Base-by-base conservation (phyloP, 106 monocot species). In the Narthecium ossifragum region DNA sequence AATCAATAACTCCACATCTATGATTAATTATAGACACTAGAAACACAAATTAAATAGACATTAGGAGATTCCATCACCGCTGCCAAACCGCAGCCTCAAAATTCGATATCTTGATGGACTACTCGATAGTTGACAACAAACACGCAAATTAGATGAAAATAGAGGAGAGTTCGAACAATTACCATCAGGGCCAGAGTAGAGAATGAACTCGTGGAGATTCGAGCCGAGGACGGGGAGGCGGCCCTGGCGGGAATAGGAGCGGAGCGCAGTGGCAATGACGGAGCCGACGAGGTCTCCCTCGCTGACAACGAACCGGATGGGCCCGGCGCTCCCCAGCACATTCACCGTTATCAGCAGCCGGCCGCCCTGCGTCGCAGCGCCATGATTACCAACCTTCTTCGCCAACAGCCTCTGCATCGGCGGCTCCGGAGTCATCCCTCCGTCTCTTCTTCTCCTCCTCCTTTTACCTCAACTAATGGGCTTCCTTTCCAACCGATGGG, bases 221-320 rank as follows among this genome's bases (percentile, higher is more conserved):
- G 81, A 63, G 34, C 92, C 88, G n/a, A 88, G 78, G 14, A 81
- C 64, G 13, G 87, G 84, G n/a, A 80, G 62, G 8, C 92, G 60
- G 12, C 88, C 84, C 65, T 92, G 78, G 9, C 75, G 58, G n/a
- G 87, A 77, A 40, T 88, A 88, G 11, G 53, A 62, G 32, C 63
- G 63, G 34, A 88, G 68, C 29, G 78, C 81, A 2, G 51, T 76
- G 3, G 56, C 50, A 29, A 92, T 74, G 36, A 92, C 84, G 10
- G 52, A 26, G 15, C 75, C 66, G 23, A 78, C 91, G 36, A 53
- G 48, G 26, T 92, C 91, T 13, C 68, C 75, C 53, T 80, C 91
- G 63, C 55, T 40, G 6, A 77, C 76, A 8, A 86, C 60, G 68
- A 86, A 92, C 8, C 91, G 61, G 23, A 92, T 57, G 56, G 82